Base-by-base conservation (phyloP, 164 flowering plant genomes). In the Nymphaea colorata region DNA sequence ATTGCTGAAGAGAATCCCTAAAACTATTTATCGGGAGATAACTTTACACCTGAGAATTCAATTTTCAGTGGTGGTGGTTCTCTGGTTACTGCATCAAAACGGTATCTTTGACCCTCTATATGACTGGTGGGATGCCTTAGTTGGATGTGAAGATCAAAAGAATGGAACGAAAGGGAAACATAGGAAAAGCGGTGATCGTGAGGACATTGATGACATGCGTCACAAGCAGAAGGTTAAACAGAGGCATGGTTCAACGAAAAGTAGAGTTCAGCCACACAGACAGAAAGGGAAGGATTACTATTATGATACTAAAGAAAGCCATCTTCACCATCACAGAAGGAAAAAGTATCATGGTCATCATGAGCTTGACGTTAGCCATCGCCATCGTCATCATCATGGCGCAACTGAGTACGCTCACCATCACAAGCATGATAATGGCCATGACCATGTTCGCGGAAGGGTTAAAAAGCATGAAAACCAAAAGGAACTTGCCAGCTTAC, bases 41-140 rank as follows among this genome's bases (percentile, higher is more conserved):
- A 18, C 10, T 60, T 16, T 60, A 8, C 62, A 60, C 5, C 53
- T 45, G 53, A 10, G 10, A 60, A 60, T 60, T 60, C 62, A 16
- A 60, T 14, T 65, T 79, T 79, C 92, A 91, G 97, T 82, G 74
- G 65, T 83, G 59, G 84, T 91, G 71, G 77, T 93, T 17, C 71
- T 88, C 6, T 91, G 97, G 95, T 90, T 91, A 76, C 78, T 89
- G 70, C 96, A 89, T 80, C 88, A 91, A 68, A 91, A 89, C 62
- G 91, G 96, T 68, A 63, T 89, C 41, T 88, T 94, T 75, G 96
- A 91, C 75, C 95, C 91, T 44, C 69, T 91, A 53, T 86, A 88
- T 67, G 97, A 91, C 70, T 91, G 96, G 96, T 90, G 93, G 91
- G 96, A 91, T 45, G 95, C 88, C 71, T 82, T 75, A 64, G 69